Conservation (phyloP, 129 eudicot genomes). For the Lonicera japonica region DNA sequence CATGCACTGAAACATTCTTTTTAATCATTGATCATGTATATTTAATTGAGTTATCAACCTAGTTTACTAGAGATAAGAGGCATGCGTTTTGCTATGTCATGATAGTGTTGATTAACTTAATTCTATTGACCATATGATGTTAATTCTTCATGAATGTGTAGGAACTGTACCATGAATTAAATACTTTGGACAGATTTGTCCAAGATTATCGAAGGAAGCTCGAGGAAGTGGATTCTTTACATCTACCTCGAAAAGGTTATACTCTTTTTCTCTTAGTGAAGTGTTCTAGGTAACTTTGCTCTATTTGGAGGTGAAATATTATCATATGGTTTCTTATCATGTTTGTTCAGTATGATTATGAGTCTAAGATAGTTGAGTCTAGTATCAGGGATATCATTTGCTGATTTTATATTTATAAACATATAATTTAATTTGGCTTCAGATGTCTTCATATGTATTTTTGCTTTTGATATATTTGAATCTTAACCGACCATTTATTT, state of each 20-base stretch:
- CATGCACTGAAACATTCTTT: too few relatives aligned
- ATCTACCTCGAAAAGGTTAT: conserved; percentile 87
- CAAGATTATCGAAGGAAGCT: conserved; percentile 82
- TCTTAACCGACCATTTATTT: background rate
- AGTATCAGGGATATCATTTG: background rate
- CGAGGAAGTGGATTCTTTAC: conserved; percentile 73
- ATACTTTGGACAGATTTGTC: conserved; percentile 85
- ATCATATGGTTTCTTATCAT: background rate
- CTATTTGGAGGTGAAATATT: background rate
- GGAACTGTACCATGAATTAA: conserved; percentile 89
- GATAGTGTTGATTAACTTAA: background rate
- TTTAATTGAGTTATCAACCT: background rate
- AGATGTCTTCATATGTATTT: background rate
- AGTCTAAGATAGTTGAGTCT: background rate
- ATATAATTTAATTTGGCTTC: background rate
- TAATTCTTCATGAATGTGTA: conserved; percentile 29
- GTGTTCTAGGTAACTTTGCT: too few relatives aligned
- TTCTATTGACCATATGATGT: conserved; percentile 9
- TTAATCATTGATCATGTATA: background rate
- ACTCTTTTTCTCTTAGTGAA: conserved; percentile 2
- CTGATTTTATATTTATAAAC: background rate
- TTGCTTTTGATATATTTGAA: background rate
- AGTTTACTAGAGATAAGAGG: background rate
- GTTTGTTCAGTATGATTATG: background rate
- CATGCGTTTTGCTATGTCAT: background rate